phyloP scores from a whole-genome alignment of 768 basidiomycete genomes.

The Lentinula boryana region DNA sequence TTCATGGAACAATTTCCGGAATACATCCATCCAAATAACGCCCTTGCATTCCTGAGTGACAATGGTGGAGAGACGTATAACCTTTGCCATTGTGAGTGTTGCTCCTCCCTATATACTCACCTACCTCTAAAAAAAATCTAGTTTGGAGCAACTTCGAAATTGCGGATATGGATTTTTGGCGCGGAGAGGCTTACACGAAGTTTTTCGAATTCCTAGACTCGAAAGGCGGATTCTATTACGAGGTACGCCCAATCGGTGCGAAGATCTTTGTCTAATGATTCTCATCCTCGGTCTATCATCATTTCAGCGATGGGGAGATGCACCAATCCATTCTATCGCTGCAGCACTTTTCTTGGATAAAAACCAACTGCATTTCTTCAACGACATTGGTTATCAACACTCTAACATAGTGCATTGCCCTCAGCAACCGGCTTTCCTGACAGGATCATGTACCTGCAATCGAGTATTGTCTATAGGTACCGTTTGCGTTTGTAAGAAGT shows the following conservation, averaged over 20 bases:
- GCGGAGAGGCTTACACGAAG: slow-evolving; percentile 53
- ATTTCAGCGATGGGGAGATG: slow-evolving; percentile 65
- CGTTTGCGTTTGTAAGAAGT: neutral
- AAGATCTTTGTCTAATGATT: slow-evolving; percentile 42
- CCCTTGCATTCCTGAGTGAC: slow-evolving; percentile 50
- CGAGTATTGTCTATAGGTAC: neutral
- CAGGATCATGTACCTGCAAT: neutral
- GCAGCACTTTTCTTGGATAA: slow-evolving; percentile 45
- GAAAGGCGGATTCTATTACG: slow-evolving; percentile 67
- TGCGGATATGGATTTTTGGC: slow-evolving; percentile 62
- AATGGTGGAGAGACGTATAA: slow-evolving; percentile 43
- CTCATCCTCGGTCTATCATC: slow-evolving; percentile 24
- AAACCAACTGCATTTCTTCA: slow-evolving; percentile 57
- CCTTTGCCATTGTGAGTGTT: slow-evolving; percentile 43
- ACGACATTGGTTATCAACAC: slow-evolving; percentile 64
- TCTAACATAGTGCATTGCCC: slow-evolving; percentile 58
- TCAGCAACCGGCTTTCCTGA: neutral
- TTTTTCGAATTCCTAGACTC: slow-evolving; percentile 63
- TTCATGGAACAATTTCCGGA: slow-evolving; percentile 47
- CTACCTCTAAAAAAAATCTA: slow-evolving; percentile 8
- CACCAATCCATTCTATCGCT: slow-evolving; percentile 53
- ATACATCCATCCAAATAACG: slow-evolving; percentile 42
- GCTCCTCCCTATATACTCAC: neutral
- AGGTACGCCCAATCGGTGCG: slow-evolving; percentile 30
- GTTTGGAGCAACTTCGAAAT: slow-evolving; percentile 70